phyloP scores from a whole-genome alignment of 345 rosid genomes.

The Erucastrum elatum region DNA sequence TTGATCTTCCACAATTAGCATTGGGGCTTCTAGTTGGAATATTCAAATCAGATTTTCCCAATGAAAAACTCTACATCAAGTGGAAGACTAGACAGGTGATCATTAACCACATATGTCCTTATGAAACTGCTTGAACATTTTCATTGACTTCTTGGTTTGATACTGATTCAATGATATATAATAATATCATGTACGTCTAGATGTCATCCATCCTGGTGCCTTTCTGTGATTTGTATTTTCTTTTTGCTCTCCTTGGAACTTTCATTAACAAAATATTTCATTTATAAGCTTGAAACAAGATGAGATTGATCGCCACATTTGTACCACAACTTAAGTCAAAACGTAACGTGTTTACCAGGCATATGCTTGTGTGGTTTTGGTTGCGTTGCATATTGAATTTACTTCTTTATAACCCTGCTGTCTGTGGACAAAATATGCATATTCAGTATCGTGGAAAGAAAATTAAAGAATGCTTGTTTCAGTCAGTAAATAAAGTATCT shows the following conservation, averaged over 20 bases:
- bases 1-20: conserved; percentile 78
- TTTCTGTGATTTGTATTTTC: neutral
- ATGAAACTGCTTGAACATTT: conserved; percentile 9
- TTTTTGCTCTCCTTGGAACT: neutral
- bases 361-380: conserved; percentile 4
- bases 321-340: neutral
- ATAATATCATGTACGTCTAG: conserved; percentile 7
- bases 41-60: conserved; percentile 75
- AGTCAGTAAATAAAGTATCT: conserved; percentile 7
- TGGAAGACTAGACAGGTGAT: conserved; percentile 93
- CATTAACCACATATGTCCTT: neutral
- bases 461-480: conserved; percentile 7
- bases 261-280: neutral
- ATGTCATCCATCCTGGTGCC: conserved; percentile 7
- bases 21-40: conserved; percentile 80
- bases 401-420: conserved; percentile 7
- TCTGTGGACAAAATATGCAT: conserved; percentile 10
- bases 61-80: conserved; percentile 73
- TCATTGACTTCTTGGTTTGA: neutral
- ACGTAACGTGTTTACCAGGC: conserved; percentile 7
- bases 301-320: conserved; percentile 3
- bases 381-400: neutral
- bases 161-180: neutral
- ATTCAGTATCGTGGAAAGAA: neutral
- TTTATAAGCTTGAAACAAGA: neutral